Evolutionary conservation across 768 basidiomycete species (phyloP).

Genomic region (Hygrocybe punicea): DNA sequence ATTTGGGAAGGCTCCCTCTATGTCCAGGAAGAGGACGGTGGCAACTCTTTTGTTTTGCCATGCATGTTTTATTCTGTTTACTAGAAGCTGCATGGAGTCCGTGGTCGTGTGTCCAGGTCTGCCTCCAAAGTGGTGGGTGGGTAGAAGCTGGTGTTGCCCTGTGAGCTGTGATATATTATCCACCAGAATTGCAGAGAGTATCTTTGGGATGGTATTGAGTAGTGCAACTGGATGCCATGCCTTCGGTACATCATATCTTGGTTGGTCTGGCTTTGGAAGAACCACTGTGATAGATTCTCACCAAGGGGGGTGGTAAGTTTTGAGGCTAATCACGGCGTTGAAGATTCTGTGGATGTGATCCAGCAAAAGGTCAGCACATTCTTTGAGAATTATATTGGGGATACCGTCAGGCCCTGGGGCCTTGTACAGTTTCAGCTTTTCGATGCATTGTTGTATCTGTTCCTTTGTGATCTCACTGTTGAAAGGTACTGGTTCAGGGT

Average conservation of each 20-base stretch:
- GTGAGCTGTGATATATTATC: slow-evolving; percentile 20
- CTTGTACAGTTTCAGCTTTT: not conserved
- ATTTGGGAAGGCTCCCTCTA: too few species aligned
- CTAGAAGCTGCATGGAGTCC: slow-evolving; percentile 24
- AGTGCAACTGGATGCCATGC: slow-evolving; percentile 40
- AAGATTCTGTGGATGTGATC: too few species aligned
- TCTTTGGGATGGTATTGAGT: slow-evolving; percentile 30
- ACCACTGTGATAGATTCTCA: too few species aligned
- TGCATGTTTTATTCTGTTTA: slow-evolving; percentile 29
- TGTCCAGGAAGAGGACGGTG: too few species aligned
- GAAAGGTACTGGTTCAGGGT: not conserved
- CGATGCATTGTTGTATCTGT: not conserved
- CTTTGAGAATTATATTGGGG: too few species aligned
- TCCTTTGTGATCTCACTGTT: not conserved
- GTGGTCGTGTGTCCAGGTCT: slow-evolving; percentile 37
- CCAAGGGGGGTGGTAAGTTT: too few species aligned
- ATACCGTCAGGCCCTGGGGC: not conserved
- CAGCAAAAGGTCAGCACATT: too few species aligned
- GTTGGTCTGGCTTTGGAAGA: too few species aligned
- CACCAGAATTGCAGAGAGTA: slow-evolving; percentile 21
- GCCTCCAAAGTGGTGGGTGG: too few species aligned
- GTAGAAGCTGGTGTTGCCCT: slow-evolving; percentile 34
- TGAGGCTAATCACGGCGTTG: too few species aligned
- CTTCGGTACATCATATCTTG: slow-evolving; percentile 31
- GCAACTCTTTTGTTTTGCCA: too few species aligned